phyloP scores from a whole-genome alignment of 495 filamentous ascomycete species.

The Xylaria acuta region DNA sequence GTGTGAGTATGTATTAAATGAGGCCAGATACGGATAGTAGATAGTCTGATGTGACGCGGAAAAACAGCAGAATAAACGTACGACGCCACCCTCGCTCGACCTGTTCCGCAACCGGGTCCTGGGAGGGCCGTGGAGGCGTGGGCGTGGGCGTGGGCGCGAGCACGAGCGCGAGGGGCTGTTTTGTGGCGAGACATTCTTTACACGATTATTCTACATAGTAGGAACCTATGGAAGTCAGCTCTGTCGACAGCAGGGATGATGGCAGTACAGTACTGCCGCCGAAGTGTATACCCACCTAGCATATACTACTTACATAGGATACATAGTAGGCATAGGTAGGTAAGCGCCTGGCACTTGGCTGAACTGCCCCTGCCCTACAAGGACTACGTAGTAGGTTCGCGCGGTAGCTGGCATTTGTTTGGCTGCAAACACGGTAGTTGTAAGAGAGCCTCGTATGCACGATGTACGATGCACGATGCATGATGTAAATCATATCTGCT shows the following conservation, averaged over 20 bases:
- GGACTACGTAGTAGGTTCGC: too few relatives aligned
- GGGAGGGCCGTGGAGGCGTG: not conserved
- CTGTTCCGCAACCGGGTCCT: not conserved
- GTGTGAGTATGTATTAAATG: not conserved
- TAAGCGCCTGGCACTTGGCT: not conserved
- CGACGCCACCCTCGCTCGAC: not conserved
- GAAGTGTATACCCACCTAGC: too few relatives aligned
- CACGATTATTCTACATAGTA: not conserved
- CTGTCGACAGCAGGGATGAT: not conserved
- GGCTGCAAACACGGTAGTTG: not conserved
- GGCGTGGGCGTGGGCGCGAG: not conserved
- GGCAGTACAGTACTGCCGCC: too few relatives aligned
- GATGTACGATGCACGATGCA: not conserved
- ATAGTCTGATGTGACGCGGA: conserved; percentile 4
- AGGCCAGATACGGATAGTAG: not conserved
- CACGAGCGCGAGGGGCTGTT: conserved; percentile 1
- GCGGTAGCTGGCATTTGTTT: not conserved
- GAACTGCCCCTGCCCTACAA: too few relatives aligned
- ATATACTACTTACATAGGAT: too few relatives aligned
- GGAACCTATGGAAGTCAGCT: not conserved
- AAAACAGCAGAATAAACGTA: conserved; percentile 14
- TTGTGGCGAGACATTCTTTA: conserved; percentile 17
- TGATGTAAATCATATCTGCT: not conserved
- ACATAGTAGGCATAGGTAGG: too few relatives aligned
- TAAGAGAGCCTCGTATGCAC: not conserved